Conservation (phyloP, 225 moss, liverwort and hornwort genomes). For the Straminergon stramineum region DNA sequence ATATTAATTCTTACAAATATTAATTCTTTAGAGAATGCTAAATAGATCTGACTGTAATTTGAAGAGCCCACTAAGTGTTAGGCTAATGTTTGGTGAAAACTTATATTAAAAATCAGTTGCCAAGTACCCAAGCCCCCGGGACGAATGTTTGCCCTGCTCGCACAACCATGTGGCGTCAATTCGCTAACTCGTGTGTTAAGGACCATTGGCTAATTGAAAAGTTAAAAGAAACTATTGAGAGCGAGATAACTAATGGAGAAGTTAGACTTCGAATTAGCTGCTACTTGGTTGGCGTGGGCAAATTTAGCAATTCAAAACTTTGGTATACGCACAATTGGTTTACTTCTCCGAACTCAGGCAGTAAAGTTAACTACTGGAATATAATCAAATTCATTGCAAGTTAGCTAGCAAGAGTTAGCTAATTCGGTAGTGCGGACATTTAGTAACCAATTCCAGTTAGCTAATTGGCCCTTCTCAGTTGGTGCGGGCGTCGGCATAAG, state of each 20-base stretch:
- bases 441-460: not conserved
- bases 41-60: not conserved
- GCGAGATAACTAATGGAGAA: not conserved
- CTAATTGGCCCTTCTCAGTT: not conserved
- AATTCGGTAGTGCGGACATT: not conserved
- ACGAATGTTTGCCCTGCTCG: not conserved
- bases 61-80: not conserved
- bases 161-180: not conserved
- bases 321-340: not conserved
- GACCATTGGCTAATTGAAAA: not conserved
- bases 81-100: not conserved
- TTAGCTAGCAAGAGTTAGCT: not conserved
- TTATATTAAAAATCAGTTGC: not conserved
- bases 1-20: not conserved
- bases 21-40: not conserved
- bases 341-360: not conserved
- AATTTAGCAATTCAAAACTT: not conserved
- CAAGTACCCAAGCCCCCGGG: not conserved
- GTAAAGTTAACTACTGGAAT: not conserved
- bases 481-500: not conserved
- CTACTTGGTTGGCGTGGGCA: not conserved
- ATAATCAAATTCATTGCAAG: not conserved
- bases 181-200: not conserved
- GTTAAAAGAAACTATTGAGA: not conserved
- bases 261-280: not conserved